Percentiles rank a stretch among this genome's conserved stretches.
phyloP scores from a whole-genome alignment of 2,329 filamentous ascomycete genomes.

The Dothistroma septosporum region DNA sequence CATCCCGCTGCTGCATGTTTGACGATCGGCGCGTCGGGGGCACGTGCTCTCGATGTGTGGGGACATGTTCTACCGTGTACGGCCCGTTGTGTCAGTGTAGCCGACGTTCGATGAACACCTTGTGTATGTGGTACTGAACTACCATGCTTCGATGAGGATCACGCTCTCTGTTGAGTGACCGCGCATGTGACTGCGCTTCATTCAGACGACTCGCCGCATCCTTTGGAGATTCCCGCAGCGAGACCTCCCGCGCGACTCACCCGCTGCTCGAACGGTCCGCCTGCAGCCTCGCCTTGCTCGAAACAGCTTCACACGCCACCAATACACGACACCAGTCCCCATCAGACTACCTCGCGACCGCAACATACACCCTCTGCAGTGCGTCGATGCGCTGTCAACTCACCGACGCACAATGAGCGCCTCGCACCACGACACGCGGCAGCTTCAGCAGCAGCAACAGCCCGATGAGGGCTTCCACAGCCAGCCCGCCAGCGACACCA shows the following conservation, averaged over 20 bases:
- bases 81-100: no score
- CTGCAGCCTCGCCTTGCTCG: neutral
- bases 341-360: neutral
- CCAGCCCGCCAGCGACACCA: conserved; percentile 51
- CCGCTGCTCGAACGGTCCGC: neutral
- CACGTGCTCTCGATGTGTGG: no score
- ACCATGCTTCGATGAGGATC: no score
- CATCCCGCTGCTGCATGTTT: no score
- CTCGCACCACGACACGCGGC: neutral
- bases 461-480: conserved; percentile 84
- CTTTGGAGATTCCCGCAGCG: neutral
- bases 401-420: neutral
- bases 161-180: no score
- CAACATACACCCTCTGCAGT: neutral
- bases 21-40: no score
- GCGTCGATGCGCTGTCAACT: conserved; percentile 3
- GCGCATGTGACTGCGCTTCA: neutral
- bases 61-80: no score
- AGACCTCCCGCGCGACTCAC: no score
- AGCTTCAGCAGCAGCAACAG: conserved; percentile 10
- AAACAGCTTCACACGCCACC: neutral
- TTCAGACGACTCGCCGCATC: neutral
- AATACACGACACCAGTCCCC: neutral
- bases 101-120: no score
- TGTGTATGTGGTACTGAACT: no score